Conservation (phyloP, 1,284 basidiomycete species). For the Pyrrhoderma noxium region DNA sequence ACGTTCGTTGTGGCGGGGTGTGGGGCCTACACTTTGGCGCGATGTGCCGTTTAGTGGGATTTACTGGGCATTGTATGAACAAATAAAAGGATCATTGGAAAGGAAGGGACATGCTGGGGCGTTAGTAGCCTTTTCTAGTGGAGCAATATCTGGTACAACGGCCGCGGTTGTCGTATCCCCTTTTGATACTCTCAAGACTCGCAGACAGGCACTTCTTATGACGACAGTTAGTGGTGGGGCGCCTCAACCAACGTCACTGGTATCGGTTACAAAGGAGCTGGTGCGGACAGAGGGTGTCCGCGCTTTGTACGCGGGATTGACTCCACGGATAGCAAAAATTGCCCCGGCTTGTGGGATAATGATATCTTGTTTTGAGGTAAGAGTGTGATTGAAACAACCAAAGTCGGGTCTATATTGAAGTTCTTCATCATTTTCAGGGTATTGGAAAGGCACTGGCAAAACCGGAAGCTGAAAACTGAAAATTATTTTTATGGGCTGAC, state of each 20-base stretch:
- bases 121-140: conserved; percentile 73
- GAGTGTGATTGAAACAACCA: too few species aligned
- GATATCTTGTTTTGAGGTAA: conserved; percentile 92
- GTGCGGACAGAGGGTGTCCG: conserved; percentile 69
- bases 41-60: conserved; percentile 96
- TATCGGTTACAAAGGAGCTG: conserved; percentile 64
- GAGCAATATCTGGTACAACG: conserved; percentile 72
- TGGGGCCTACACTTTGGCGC: conserved; percentile 90
- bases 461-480: neutral
- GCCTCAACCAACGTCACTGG: conserved; percentile 34
- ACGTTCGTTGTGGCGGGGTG: conserved; percentile 79
- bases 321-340: conserved; percentile 90
- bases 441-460: conserved; percentile 15
- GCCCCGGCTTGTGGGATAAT: conserved; percentile 98
- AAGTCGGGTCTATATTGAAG: too few species aligned
- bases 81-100: conserved; percentile 49
- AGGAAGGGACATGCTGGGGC: conserved; percentile 54
- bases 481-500: too few species aligned
- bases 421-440: too few species aligned
- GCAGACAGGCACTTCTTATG: conserved; percentile 74
- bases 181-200: conserved; percentile 94
- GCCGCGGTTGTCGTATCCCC: conserved; percentile 91
- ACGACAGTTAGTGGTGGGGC: conserved; percentile 35
- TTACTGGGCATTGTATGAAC: conserved; percentile 81
- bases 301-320: conserved; percentile 80